Percentiles rank a stretch among this genome's conserved stretches.
Conservation (phyloP, 345 rosid genomes). For the Brassica nigra region DNA sequence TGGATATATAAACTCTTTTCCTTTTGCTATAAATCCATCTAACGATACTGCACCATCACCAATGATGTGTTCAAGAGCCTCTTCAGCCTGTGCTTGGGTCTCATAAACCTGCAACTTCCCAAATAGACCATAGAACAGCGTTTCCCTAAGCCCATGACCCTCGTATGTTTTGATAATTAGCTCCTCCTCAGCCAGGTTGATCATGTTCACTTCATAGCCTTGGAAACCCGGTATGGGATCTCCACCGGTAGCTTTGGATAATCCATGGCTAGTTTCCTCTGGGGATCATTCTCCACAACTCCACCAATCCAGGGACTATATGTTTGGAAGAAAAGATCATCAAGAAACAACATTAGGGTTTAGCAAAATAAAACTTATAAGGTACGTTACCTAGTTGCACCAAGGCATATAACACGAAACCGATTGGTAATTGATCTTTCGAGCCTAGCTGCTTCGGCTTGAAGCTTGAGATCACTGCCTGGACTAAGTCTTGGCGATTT, state of each 20-base stretch:
- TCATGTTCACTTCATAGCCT: constrained; percentile 73
- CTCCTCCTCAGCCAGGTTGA: constrained; percentile 41
- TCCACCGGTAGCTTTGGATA: constrained; percentile 47
- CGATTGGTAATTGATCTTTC: constrained; percentile 49
- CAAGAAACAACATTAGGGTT: neutral
- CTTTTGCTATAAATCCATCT: constrained; percentile 62
- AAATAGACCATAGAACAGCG: constrained; percentile 54
- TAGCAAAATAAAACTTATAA: neutral
- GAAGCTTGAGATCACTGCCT: constrained; percentile 45
- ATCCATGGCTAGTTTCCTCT: constrained; percentile 51
- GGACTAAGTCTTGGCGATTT: constrained; percentile 45
- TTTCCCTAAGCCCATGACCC: constrained; percentile 62
- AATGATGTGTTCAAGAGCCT: constrained; percentile 44
- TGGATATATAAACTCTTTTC: constrained; percentile 47
- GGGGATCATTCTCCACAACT: constrained; percentile 40
- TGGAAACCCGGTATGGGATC: constrained; percentile 49
- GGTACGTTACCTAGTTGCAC: constrained; percentile 49
- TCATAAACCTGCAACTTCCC: constrained; percentile 61
- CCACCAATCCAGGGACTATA: constrained; percentile 43
- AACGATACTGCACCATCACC: constrained; percentile 53
- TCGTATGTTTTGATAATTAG: constrained; percentile 20
- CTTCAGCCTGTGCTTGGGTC: constrained; percentile 46
- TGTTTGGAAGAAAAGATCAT: neutral
- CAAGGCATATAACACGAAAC: constrained; percentile 57
- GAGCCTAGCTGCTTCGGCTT: constrained; percentile 46